Evolutionary conservation across 805 yeast genomes (phyloP).

Genomic region (Ogataea paraovalis): DNA sequence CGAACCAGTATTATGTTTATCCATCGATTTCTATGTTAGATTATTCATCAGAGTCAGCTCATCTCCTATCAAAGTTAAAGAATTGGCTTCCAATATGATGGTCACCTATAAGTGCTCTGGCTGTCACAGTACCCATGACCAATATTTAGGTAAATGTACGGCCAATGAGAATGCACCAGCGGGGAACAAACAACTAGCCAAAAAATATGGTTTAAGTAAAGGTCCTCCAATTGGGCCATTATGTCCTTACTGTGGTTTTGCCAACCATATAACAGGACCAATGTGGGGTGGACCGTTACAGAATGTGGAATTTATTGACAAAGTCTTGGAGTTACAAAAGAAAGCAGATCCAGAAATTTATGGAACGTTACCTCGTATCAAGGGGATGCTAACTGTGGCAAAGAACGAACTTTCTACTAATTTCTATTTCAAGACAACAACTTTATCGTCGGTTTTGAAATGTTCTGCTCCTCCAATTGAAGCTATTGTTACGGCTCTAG

Average conservation of each 20-base stretch:
- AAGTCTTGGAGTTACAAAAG: constrained; percentile 50
- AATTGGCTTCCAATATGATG: constrained; percentile 73
- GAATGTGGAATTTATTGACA: constrained; percentile 59
- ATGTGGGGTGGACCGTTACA: constrained; percentile 91
- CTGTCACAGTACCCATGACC: constrained; percentile 69
- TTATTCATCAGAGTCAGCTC: constrained; percentile 74
- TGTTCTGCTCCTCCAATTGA: constrained; percentile 81
- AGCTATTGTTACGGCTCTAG: constrained; percentile 69
- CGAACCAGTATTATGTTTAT: constrained; percentile 80
- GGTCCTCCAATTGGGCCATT: constrained; percentile 57
- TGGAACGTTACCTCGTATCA: constrained; percentile 77
- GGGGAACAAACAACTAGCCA: constrained; percentile 27
- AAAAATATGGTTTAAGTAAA: constrained; percentile 54
- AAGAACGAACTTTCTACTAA: constrained; percentile 66
- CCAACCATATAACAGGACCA: constrained; percentile 87
- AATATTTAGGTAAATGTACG: constrained; percentile 66
- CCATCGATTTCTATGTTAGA: constrained; percentile 91
- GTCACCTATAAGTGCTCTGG: constrained; percentile 80
- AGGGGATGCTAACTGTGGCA: constrained; percentile 91
- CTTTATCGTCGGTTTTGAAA: constrained; percentile 68
- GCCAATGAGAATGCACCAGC: constrained; percentile 22
- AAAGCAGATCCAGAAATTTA: constrained; percentile 53
- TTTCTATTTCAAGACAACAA: constrained; percentile 81
- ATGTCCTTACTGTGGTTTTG: constrained; percentile 68
- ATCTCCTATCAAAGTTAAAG: constrained; percentile 78